phyloP scores from a whole-genome alignment of 108 stramenopile species.

The Conticribra guillardii region DNA sequence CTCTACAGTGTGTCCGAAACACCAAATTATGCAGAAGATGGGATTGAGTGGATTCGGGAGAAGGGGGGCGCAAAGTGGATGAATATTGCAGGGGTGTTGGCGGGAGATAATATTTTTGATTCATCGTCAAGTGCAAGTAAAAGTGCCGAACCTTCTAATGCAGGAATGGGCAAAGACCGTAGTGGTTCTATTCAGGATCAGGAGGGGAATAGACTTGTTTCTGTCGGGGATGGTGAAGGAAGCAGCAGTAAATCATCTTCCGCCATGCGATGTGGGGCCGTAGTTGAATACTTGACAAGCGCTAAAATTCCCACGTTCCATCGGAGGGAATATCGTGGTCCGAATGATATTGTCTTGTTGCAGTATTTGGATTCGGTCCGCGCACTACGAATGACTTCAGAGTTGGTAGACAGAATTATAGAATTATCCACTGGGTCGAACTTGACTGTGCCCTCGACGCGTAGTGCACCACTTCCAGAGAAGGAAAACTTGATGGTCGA shows the following conservation, averaged over 20 bases:
- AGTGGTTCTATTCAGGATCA: too few species aligned
- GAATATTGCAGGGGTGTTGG: not conserved
- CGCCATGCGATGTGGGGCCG: not conserved
- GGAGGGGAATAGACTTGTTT: too few species aligned
- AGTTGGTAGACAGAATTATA: not conserved
- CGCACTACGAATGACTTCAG: not conserved
- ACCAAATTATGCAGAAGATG: not conserved
- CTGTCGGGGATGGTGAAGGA: not conserved
- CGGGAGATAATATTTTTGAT: not conserved
- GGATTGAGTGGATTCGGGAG: not conserved
- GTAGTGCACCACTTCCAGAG: too few species aligned
- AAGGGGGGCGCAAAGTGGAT: not conserved
- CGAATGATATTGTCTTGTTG: not conserved
- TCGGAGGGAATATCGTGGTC: constrained; percentile 2
- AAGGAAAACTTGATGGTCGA: too few species aligned
- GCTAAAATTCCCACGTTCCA: not conserved
- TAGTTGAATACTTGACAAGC: not conserved
- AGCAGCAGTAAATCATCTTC: not conserved
- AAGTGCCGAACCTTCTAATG: not conserved
- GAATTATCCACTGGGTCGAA: not conserved
- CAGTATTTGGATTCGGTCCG: constrained; percentile 4
- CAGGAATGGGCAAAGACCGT: not conserved
- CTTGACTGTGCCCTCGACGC: not conserved
- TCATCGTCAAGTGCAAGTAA: not conserved
- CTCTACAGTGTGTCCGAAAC: not conserved